Evolutionary conservation across 306 rosid genomes (phyloP).

Genomic region (Pterocarpus santalinus): DNA sequence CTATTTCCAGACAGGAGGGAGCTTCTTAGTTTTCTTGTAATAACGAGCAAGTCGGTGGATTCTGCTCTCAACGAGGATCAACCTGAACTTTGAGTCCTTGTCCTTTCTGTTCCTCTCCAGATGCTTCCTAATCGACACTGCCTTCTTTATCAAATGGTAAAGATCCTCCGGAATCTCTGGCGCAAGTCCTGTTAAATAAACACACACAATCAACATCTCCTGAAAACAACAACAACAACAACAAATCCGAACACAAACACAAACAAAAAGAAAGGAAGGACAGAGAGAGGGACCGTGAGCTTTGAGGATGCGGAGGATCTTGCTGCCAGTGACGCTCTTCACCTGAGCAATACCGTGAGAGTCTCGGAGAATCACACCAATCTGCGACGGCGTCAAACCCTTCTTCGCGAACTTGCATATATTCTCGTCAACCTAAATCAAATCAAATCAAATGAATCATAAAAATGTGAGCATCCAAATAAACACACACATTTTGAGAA

Average conservation of each 20-base stretch:
- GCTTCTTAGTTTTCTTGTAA: conserved; percentile 84
- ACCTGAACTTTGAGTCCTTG: conserved; percentile 52
- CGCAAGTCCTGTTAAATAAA: conserved; percentile 60
- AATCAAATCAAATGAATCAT: background rate
- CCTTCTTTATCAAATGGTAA: conserved; percentile 80
- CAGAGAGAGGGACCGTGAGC: conserved; percentile 58
- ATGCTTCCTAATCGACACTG: conserved; percentile 75
- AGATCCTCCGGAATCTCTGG: conserved; percentile 83
- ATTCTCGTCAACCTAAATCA: conserved; percentile 69
- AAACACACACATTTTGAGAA: background rate
- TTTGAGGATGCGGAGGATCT: conserved; percentile 73
- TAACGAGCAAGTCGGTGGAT: conserved; percentile 76
- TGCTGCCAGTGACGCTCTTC: conserved; percentile 72
- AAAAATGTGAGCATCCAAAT: background rate
- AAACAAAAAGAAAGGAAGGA: background rate
- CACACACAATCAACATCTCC: background rate
- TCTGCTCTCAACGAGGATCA: conserved; percentile 81
- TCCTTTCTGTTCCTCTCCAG: conserved; percentile 68
- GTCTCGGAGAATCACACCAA: conserved; percentile 81
- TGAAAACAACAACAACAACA: background rate
- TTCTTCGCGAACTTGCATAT: conserved; percentile 83
- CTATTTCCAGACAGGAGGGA: conserved; percentile 80
- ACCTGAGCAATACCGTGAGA: conserved; percentile 84
- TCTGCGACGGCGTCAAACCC: conserved; percentile 85
- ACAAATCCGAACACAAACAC: too few relatives aligned